Conservation (phyloP, 225 moss, liverwort and hornwort species). For the Bryoerythrophyllum caledonicum region DNA sequence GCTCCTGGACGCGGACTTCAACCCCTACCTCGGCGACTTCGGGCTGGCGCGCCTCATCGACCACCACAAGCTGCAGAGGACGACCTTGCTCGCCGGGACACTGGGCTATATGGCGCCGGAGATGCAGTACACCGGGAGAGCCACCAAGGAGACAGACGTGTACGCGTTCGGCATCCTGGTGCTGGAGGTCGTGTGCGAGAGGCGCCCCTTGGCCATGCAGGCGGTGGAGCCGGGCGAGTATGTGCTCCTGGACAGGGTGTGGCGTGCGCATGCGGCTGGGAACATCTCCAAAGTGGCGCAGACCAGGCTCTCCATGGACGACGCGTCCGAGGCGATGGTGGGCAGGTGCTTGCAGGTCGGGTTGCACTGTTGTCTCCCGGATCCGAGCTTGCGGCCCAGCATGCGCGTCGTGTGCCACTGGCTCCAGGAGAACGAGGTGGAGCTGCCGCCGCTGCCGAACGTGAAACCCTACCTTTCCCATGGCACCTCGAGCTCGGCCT, state of each 20-base stretch:
- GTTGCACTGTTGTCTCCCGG: constrained; percentile 25
- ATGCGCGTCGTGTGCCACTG: constrained; percentile 21
- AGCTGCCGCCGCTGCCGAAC: constrained; percentile 17
- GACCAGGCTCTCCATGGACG: neutral
- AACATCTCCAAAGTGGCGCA: constrained; percentile 15
- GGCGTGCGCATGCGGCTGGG: constrained; percentile 23
- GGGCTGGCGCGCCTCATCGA: constrained; percentile 32
- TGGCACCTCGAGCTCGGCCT: neutral
- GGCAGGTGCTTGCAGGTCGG: constrained; percentile 12
- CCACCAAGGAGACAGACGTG: constrained; percentile 7
- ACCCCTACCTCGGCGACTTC: constrained; percentile 27
- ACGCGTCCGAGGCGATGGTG: neutral
- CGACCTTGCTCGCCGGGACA: constrained; percentile 26
- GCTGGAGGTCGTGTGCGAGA: constrained; percentile 48
- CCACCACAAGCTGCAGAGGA: constrained; percentile 19
- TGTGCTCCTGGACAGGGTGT: constrained; percentile 22
- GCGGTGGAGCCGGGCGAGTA: neutral
- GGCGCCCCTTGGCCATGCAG: constrained; percentile 13
- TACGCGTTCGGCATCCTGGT: constrained; percentile 24
- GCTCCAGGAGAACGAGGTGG: neutral
- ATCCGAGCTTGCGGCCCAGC: constrained; percentile 21
- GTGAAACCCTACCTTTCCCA: neutral
- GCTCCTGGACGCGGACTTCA: constrained; percentile 21
- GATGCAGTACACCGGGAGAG: constrained; percentile 15
- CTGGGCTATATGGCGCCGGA: constrained; percentile 55